Evolutionary conservation across 1,284 basidiomycete genomes (phyloP).

Genomic region (Phlebopus sp.): DNA sequence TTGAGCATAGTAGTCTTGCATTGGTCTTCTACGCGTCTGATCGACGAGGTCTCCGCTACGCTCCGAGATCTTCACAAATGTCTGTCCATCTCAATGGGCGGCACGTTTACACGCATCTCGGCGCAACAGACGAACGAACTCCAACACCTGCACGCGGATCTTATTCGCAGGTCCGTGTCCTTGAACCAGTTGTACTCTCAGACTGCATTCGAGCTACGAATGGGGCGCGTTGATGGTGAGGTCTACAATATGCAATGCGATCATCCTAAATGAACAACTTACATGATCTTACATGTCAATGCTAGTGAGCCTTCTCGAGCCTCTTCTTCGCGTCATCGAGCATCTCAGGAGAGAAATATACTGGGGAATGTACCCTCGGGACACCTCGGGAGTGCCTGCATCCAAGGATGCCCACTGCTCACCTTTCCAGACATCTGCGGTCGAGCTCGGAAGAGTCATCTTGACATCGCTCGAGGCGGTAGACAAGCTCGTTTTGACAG

Average conservation of each 20-base stretch:
- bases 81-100: slow-evolving; percentile 34
- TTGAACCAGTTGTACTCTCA: slow-evolving; percentile 45
- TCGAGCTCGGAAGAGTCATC: slow-evolving; percentile 24
- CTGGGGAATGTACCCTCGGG: slow-evolving; percentile 40
- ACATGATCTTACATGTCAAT: slow-evolving; percentile 1
- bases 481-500: slow-evolving; percentile 5
- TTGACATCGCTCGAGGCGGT: slow-evolving; percentile 32
- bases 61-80: slow-evolving; percentile 37
- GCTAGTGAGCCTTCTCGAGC: slow-evolving; percentile 45
- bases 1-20: slow-evolving; percentile 39
- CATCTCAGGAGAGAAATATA: slow-evolving; percentile 47
- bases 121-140: slow-evolving; percentile 4
- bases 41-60: slow-evolving; percentile 37
- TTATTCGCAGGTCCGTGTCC: slow-evolving; percentile 39
- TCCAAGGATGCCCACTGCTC: slow-evolving; percentile 15
- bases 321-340: slow-evolving; percentile 42
- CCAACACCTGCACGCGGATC: slow-evolving; percentile 26
- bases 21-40: slow-evolving; percentile 45
- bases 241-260: neutral
- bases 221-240: slow-evolving; percentile 46
- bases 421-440: slow-evolving; percentile 6
- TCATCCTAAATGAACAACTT: neutral
- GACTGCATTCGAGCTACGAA: slow-evolving; percentile 45
- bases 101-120: slow-evolving; percentile 23
- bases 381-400: slow-evolving; percentile 8